These are phyloP conservation scores for Plasmodium berghei DNA, from an alignment of 169 alveolate genomes.

Conservation along the genomic window DNA sequence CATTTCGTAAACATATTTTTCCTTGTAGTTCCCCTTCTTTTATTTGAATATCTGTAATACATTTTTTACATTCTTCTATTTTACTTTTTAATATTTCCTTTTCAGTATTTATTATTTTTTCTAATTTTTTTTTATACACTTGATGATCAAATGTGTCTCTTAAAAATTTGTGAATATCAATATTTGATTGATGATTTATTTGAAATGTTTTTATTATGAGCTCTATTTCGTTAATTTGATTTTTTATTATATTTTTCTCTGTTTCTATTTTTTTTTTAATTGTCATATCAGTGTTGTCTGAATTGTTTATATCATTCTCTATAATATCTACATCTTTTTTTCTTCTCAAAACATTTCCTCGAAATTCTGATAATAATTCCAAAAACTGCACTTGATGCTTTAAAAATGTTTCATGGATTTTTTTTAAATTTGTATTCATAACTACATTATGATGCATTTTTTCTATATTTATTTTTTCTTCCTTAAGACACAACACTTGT, in stretches of 20 bases:
- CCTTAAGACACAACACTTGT: constrained; percentile 49
- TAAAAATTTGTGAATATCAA: constrained; percentile 23
- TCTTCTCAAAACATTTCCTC: not conserved
- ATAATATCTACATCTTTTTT: not conserved
- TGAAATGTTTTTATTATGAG: constrained; percentile 16
- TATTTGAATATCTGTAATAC: constrained; percentile 34
- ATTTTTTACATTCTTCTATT: constrained; percentile 33
- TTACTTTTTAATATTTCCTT: constrained; percentile 26
- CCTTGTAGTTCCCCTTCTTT: constrained; percentile 78
- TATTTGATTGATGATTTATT: constrained; percentile 5
- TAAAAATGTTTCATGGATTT: constrained; percentile 41
- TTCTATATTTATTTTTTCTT: constrained; percentile 62
- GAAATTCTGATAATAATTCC: constrained; percentile 1
- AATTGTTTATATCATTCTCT: not conserved
- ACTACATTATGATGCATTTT: constrained; percentile 49
- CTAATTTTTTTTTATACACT: constrained; percentile 11
- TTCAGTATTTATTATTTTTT: constrained; percentile 2
- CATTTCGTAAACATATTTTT: constrained; percentile 43
- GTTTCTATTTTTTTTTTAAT: not conserved
- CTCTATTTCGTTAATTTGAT: constrained; percentile 8
- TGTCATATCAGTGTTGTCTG: not conserved
- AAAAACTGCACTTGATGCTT: constrained; percentile 22
- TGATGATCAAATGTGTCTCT: constrained; percentile 23
- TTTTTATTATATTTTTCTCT: not conserved
- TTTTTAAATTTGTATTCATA: constrained; percentile 55